Evolutionary conservation across 176 grass and related monocot species (phyloP).

Genomic region (Triticum turgidum): DNA sequence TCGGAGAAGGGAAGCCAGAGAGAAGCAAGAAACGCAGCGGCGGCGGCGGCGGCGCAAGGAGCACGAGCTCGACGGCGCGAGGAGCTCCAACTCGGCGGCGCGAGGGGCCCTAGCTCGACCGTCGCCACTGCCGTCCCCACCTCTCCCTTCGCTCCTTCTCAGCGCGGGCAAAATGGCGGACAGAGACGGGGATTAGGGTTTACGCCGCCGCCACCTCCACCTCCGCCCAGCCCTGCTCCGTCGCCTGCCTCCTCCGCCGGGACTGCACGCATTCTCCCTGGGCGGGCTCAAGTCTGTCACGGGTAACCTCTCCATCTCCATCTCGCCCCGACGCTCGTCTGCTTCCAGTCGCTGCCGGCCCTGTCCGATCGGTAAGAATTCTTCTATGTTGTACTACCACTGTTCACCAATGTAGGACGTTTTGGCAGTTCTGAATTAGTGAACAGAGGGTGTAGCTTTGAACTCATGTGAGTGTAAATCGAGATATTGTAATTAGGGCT

Average conservation of each 20-base stretch:
- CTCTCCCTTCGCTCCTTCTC: background rate
- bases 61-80: background rate
- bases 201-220: background rate
- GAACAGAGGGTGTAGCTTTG: background rate
- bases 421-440: too few relatives aligned
- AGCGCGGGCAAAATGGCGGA: background rate
- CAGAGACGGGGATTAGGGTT: background rate
- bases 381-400: background rate
- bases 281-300: background rate
- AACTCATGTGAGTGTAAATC: constrained; percentile 1
- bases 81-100: background rate
- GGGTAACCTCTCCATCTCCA: background rate
- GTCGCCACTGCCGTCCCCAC: background rate
- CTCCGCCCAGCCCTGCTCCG: background rate
- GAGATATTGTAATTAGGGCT: background rate
- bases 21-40: background rate
- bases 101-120: background rate
- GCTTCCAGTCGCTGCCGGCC: background rate
- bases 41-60: background rate
- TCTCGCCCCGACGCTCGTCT: background rate
- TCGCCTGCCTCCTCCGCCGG: background rate
- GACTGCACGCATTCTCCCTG: background rate
- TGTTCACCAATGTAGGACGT: too few relatives aligned
- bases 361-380: background rate
- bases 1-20: background rate